Evolutionary conservation across 768 basidiomycete species (phyloP), one percentile per base, ranked within the genome.

Genomic region (Sarcomyxa edulis): DNA sequence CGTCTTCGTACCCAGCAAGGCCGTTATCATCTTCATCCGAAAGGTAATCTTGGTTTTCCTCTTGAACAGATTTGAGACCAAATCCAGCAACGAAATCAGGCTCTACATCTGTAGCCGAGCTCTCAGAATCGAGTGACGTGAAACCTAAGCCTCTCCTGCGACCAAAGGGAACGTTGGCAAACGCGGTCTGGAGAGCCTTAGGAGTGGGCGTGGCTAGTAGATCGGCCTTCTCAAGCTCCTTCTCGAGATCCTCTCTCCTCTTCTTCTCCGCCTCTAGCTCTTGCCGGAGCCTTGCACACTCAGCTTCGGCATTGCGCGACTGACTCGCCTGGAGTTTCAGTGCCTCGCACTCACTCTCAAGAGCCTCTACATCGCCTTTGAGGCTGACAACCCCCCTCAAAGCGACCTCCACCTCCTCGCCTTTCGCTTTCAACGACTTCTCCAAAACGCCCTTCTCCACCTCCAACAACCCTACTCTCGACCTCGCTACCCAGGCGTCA

Each of bases 401-500:
- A 7, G 43, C 34, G 5, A 32, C 33, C 11, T 51, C 25, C 5
- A 15, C 31, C 37, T 61, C 49, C 32, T 48, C 56, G 15, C 51
- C 43, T 41, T 11, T 44, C 20, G 28, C 34, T 19, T 39, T 33
- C 19, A 78, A 47, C 28, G 63, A 64, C 53, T 71, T 74, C 49
- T 72, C 70, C 32, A 84, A 55, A 3, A 65, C 63, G n/a, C 55
- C 57, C 48, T 81, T 84, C 60, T 87, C 86, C 14, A 76, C 67
- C 54, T 87, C 79, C 30, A 86, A 46, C 39, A 85, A 49, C 6
- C 78, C 72, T 6, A 78, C 63, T 27, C 73, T 77, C 31, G 89
- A 89, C 10, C 85, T 72, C n/a, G 86, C 81, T 27, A 91, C 73
- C 81, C 85, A 90, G 2, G 81, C 82, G 40, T 93, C 90, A 37